phyloP scores from a whole-genome alignment of 2,329 filamentous ascomycete genomes.

The Cladosporium oxysporum region DNA sequence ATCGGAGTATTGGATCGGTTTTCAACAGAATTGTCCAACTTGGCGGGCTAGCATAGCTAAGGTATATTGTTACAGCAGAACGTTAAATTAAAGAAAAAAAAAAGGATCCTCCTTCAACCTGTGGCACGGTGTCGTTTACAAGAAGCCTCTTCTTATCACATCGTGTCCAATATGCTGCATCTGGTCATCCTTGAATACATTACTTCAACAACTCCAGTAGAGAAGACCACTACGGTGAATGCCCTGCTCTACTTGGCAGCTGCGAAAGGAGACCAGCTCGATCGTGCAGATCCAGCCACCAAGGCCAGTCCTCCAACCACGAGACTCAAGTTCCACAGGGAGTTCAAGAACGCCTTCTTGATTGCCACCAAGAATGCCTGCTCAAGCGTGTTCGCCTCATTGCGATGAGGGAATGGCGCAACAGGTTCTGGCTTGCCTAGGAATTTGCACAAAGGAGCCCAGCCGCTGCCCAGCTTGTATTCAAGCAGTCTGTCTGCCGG shows the following conservation, averaged over 20 bases:
- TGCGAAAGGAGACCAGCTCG: background rate
- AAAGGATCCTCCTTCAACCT: too few relatives aligned
- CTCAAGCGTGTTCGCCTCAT: conserved; percentile 5
- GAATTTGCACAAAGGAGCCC: conserved; percentile 37
- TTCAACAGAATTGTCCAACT: too few relatives aligned
- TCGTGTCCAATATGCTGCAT: too few relatives aligned
- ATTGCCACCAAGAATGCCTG: conserved; percentile 2
- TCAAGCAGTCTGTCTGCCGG: conserved; percentile 33
- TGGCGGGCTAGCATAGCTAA: too few relatives aligned
- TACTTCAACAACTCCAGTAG: too few relatives aligned
- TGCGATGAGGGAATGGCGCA: conserved; percentile 27
- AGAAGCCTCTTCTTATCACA: too few relatives aligned
- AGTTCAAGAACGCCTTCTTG: background rate
- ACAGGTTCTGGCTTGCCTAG: conserved; percentile 30
- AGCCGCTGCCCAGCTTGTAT: conserved; percentile 31
- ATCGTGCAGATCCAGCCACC: background rate
- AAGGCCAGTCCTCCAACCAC: background rate
- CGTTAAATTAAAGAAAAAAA: too few relatives aligned
- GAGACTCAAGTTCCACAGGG: background rate
- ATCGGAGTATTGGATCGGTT: too few relatives aligned
- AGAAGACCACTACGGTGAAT: background rate
- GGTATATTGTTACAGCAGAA: too few relatives aligned
- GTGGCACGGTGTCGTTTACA: too few relatives aligned
- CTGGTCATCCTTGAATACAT: too few relatives aligned
- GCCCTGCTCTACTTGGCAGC: background rate